Conservation (phyloP, 768 basidiomycete genomes). For the Glaciozyma antarctica region DNA sequence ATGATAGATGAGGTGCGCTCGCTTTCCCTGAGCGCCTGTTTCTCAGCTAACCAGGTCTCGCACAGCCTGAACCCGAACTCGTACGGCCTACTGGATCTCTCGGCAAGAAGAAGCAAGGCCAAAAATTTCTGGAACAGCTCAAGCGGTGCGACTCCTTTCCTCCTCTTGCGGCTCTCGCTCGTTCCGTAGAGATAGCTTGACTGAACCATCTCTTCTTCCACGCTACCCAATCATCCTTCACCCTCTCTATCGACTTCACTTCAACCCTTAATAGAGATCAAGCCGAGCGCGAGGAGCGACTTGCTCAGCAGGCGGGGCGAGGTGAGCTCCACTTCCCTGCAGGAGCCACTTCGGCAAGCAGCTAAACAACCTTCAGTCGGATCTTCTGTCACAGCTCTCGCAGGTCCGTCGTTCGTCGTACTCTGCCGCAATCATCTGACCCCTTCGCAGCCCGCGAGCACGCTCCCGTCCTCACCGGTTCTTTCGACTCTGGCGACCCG, state of each 20-base stretch:
- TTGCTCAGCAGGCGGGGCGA: conserved; percentile 48
- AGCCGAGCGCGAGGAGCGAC: conserved; percentile 76
- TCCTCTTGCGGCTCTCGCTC: background rate
- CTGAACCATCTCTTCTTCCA: background rate
- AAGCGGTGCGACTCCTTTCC: conserved; percentile 54
- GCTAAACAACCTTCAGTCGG: conserved; percentile 7
- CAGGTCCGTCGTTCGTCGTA: conserved; percentile 49
- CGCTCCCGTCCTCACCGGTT: conserved; percentile 69
- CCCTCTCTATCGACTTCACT: background rate
- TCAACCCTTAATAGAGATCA: conserved; percentile 58
- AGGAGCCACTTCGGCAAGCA: conserved; percentile 45
- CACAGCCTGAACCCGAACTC: conserved; percentile 7
- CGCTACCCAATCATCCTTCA: background rate
- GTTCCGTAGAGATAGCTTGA: background rate
- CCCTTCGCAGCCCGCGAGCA: conserved; percentile 25
- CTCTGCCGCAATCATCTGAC: conserved; percentile 2
- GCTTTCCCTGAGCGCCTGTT: conserved; percentile 21
- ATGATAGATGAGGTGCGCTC: conserved; percentile 4
- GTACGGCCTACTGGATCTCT: background rate
- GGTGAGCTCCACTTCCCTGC: conserved; percentile 14
- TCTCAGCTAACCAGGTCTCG: conserved; percentile 17
- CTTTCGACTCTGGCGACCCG: conserved; percentile 78
- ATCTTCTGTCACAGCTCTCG: conserved; percentile 74
- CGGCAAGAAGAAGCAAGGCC: conserved; percentile 78
- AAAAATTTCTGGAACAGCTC: conserved; percentile 89